phyloP scores from a whole-genome alignment of 768 basidiomycete species.

The Pleurotus tuoliensis region DNA sequence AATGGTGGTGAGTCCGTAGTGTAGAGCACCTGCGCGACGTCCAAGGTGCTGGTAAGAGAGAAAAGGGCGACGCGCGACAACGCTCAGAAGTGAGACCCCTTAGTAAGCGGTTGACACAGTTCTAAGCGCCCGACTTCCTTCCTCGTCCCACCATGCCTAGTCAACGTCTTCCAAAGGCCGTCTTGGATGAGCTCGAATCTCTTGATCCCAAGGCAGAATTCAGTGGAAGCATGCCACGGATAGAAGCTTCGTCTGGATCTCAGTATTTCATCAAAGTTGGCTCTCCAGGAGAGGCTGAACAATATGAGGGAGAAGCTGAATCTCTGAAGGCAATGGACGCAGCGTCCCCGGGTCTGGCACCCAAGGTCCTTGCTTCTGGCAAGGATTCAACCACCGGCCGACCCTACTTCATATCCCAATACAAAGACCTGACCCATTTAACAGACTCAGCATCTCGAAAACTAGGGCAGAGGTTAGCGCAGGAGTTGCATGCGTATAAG shows the following conservation, averaged over 20 bases:
- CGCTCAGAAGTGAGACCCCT: too few relatives aligned
- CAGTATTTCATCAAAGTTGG: conserved; percentile 66
- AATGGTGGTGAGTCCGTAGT: too few relatives aligned
- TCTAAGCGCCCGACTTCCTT: background rate
- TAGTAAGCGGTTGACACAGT: background rate
- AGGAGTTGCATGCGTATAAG: conserved; percentile 57
- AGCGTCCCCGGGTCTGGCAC: conserved; percentile 69
- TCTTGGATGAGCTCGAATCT: background rate
- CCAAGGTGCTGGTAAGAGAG: too few relatives aligned
- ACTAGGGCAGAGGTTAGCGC: conserved; percentile 61
- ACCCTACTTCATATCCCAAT: conserved; percentile 74
- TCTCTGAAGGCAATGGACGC: conserved; percentile 58
- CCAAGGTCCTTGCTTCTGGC: conserved; percentile 51
- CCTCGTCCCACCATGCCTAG: background rate
- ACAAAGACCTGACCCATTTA: conserved; percentile 55
- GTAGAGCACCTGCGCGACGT: too few relatives aligned
- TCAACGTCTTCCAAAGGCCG: background rate
- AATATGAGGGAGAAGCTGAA: conserved; percentile 65
- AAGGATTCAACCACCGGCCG: conserved; percentile 26
- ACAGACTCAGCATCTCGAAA: conserved; percentile 38
- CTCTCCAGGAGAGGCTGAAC: conserved; percentile 47
- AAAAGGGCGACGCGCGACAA: too few relatives aligned
- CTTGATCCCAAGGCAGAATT: conserved; percentile 53
- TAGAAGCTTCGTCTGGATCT: conserved; percentile 54
- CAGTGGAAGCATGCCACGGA: conserved; percentile 36